Evolutionary conservation across 2,329 filamentous ascomycete genomes (phyloP), one percentile per base, ranked within the genome.

Genomic region (Cordyceps pruinosa): DNA sequence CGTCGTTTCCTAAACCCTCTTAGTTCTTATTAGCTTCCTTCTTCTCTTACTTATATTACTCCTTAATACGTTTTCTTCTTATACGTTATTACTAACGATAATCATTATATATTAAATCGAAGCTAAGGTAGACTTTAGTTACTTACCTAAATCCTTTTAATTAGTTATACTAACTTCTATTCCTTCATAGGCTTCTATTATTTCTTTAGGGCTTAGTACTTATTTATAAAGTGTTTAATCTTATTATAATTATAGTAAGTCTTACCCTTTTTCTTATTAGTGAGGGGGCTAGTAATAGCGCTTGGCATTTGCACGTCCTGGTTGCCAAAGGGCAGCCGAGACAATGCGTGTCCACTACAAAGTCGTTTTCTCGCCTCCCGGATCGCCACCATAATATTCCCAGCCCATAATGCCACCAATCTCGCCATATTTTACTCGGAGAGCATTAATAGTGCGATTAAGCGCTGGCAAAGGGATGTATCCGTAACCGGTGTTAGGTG

Each of bases 321-420:
- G 12, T 15, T 39, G 15, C 34, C 19, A 28, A 21, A 50, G 47
- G 9, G 39, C n/a, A 19, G 47, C 4, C 8, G 47, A 25, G 21
- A 50, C 26, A 53, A 77, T 77, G 39, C 77, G 77, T 0, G 87
- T 88, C 90, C 90, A 96, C 63, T 87, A 76, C 85, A 86, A 90
- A 0, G 88, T 87, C 57, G 74, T 72, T n/a, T 72, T 71, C 19
- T 66, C 65, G 48, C 80, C 81, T 5, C 83, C 81, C 1, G 86
- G 85, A 48, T 81, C 69, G 50, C 84, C 82, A 72, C 94, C 92
- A 73, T 90, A 95, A 66, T 92, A 96, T 72, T 96, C 90, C 90
- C 90, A 96, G 5, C 89, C 89, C 83, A 91, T 90, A 2, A 96
- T 84, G 0, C 91, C 90, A 1, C 90, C 90, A 66, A 95, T 90